These are phyloP conservation scores for Fusarium floridanum DNA, from an alignment of 2,329 filamentous ascomycete species.

Conservation along the genomic window DNA sequence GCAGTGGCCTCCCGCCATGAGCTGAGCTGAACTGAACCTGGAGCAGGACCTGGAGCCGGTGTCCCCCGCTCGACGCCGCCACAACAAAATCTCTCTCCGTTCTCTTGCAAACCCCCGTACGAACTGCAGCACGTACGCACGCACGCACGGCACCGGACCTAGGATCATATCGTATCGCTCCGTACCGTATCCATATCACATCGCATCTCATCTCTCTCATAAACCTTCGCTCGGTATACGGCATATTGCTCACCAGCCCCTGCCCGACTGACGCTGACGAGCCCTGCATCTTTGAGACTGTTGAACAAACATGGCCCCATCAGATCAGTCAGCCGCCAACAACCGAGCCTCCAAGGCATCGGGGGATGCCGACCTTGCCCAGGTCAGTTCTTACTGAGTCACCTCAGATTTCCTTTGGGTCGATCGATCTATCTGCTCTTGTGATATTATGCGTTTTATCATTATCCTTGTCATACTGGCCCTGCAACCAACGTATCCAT, in stretches of 20 bases:
- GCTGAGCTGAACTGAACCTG: background rate
- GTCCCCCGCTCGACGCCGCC: background rate
- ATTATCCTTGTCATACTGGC: slow-evolving; percentile 2
- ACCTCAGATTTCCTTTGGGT: background rate
- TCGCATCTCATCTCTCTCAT: background rate
- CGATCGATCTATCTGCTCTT: background rate
- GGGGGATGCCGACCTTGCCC: slow-evolving; percentile 45
- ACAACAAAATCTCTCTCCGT: slow-evolving; percentile 4
- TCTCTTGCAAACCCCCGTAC: background rate
- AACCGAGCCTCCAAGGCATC: slow-evolving; percentile 29
- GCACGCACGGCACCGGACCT: background rate
- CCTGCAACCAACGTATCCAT: background rate
- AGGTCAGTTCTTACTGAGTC: slow-evolving; percentile 35
- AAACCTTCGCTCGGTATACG: background rate
- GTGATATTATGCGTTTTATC: background rate
- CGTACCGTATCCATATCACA: background rate
- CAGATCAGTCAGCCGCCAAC: slow-evolving; percentile 23
- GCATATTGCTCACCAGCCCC: background rate
- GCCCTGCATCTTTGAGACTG: slow-evolving; percentile 1
- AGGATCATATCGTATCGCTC: background rate
- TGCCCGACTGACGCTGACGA: background rate
- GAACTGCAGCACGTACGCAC: background rate
- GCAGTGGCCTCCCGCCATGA: background rate
- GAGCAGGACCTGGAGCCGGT: background rate
- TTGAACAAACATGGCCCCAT: slow-evolving; percentile 26